Conservation (phyloP, 2,329 filamentous ascomycete genomes). For the Monosporascus sp. region DNA sequence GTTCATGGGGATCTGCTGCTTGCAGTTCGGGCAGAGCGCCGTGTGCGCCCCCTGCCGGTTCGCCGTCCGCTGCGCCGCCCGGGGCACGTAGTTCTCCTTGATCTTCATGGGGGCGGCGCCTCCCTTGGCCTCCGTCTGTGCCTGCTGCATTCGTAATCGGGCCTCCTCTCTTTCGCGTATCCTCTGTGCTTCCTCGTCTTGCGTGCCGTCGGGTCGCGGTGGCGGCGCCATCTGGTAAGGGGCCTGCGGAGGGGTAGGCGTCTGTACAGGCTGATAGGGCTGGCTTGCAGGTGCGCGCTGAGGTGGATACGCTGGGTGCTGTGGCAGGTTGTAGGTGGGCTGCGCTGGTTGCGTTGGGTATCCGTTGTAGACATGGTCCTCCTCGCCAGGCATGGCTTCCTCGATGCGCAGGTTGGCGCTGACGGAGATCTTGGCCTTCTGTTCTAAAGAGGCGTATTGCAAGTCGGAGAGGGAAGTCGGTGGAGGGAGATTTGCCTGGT, state of each 20-base stretch:
- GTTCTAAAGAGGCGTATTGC: slow-evolving; percentile 89
- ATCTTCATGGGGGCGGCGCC: slow-evolving; percentile 76
- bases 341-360: slow-evolving; percentile 28
- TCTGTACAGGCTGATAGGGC: slow-evolving; percentile 30
- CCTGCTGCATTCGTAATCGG: slow-evolving; percentile 63
- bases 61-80: slow-evolving; percentile 67
- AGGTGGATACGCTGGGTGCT: slow-evolving; percentile 38
- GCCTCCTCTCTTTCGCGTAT: slow-evolving; percentile 60
- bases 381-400: slow-evolving; percentile 85
- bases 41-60: slow-evolving; percentile 61
- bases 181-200: slow-evolving; percentile 58
- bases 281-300: slow-evolving; percentile 25
- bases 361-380: slow-evolving; percentile 55
- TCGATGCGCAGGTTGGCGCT: slow-evolving; percentile 80
- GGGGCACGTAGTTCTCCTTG: slow-evolving; percentile 85
- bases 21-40: slow-evolving; percentile 87
- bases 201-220: slow-evolving; percentile 31
- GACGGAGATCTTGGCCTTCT: slow-evolving; percentile 87
- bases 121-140: slow-evolving; percentile 71
- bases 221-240: slow-evolving; percentile 29
- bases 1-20: slow-evolving; percentile 78
- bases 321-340: slow-evolving; percentile 38
- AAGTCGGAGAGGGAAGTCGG: slow-evolving; percentile 87
- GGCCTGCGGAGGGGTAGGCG: slow-evolving; percentile 31
- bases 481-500: slow-evolving; percentile 77